A percentile compares a stretch with the other conserved stretches of the same genome.
Evolutionary conservation across 2,329 filamentous ascomycete species (phyloP).

Genomic region (Calonectria ilicicola): DNA sequence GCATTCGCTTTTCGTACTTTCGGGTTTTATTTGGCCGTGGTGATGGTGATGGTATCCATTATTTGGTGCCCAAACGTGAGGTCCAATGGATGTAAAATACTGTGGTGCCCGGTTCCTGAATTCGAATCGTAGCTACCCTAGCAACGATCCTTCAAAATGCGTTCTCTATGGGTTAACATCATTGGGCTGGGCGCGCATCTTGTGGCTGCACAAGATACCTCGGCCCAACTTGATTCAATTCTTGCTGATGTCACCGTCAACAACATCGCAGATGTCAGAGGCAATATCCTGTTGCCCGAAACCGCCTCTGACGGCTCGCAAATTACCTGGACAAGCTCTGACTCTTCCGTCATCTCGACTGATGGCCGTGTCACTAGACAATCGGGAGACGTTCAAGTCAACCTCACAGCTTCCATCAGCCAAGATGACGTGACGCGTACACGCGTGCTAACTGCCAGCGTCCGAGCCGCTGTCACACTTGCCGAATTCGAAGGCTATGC

Average conservation of each 20-base stretch:
- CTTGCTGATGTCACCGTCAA: constrained; percentile 38
- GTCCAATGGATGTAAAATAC: background rate
- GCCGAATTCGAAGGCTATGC: constrained; percentile 59
- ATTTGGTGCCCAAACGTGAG: background rate
- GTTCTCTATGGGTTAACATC: constrained; percentile 5
- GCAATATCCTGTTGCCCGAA: constrained; percentile 52
- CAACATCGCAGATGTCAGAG: constrained; percentile 52
- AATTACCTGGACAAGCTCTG: constrained; percentile 52
- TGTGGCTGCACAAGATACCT: background rate
- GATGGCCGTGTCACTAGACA: constrained; percentile 52
- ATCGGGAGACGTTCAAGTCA: constrained; percentile 40
- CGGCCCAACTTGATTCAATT: constrained; percentile 10
- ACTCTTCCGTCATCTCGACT: constrained; percentile 47
- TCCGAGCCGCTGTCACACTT: constrained; percentile 46
- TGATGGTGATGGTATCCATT: background rate
- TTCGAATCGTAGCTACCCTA: background rate
- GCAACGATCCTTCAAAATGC: constrained; percentile 15
- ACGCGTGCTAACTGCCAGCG: constrained; percentile 49
- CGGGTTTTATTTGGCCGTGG: background rate
- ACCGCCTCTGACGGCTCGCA: constrained; percentile 41
- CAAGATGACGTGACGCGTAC: constrained; percentile 37
- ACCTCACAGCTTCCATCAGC: constrained; percentile 50
- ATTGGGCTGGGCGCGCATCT: constrained; percentile 7
- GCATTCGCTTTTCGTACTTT: background rate
- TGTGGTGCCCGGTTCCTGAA: background rate